These are phyloP conservation scores for Rosa chinensis DNA, from an alignment of 306 rosid genomes.

Conservation along the genomic window DNA sequence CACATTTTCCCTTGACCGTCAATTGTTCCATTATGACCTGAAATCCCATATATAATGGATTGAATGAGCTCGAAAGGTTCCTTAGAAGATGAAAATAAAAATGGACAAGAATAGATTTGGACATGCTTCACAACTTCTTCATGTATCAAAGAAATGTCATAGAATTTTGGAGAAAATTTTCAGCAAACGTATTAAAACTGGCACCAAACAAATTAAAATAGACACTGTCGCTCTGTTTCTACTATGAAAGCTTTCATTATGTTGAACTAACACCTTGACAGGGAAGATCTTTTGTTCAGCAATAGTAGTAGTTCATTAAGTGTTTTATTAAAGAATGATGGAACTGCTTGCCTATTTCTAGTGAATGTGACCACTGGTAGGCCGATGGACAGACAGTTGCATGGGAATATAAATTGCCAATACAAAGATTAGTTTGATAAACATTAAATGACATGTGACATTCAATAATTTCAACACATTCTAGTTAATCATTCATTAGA, in stretches of 20 bases:
- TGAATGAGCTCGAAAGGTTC: slow-evolving; percentile 2
- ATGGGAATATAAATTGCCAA: background rate
- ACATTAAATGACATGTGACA: background rate
- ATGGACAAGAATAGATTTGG: background rate
- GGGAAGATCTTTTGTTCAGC: background rate
- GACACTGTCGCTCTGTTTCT: background rate
- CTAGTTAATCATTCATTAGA: background rate
- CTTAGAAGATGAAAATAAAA: background rate
- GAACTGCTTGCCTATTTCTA: background rate
- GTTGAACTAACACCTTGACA: slow-evolving; percentile 3
- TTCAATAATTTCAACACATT: background rate
- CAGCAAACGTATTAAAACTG: background rate
- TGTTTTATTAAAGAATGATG: background rate
- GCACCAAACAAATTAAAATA: background rate
- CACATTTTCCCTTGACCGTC: slow-evolving; percentile 95
- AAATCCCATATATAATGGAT: slow-evolving; percentile 27
- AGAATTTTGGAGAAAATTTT: background rate
- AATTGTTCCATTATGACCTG: slow-evolving; percentile 87
- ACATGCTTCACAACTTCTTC: background rate
- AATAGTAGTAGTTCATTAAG: background rate
- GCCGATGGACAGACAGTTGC: background rate
- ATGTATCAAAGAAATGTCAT: background rate
- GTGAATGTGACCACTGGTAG: background rate
- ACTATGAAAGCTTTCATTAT: background rate
- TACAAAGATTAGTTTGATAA: background rate